phyloP scores from a whole-genome alignment of 1,284 basidiomycete species.

The Heimioporus punctisporus region DNA sequence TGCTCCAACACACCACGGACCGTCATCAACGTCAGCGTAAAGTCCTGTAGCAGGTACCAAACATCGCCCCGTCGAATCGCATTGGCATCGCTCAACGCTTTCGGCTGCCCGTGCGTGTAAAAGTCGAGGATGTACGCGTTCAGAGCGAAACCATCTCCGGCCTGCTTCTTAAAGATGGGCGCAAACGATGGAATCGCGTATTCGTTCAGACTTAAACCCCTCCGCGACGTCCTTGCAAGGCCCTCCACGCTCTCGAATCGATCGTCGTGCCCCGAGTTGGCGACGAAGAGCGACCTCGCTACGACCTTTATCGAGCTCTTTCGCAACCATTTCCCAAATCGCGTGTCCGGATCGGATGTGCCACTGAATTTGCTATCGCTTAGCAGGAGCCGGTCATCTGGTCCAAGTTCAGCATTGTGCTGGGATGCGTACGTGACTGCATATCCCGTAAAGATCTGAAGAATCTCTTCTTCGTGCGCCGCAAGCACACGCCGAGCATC shows the following conservation, averaged over 20 bases:
- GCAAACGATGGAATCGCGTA: constrained; percentile 60
- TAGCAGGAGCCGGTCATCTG: constrained; percentile 49
- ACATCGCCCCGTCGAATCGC: constrained; percentile 59
- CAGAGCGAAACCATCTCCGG: constrained; percentile 32
- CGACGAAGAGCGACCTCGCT: constrained; percentile 59
- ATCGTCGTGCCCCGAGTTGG: constrained; percentile 65
- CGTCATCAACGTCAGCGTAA: constrained; percentile 50
- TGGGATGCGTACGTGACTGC: constrained; percentile 49
- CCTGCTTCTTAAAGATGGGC: constrained; percentile 33
- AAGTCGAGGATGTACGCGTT: constrained; percentile 73
- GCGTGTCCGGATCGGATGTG: not conserved
- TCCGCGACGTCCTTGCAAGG: constrained; percentile 50
- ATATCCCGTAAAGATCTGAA: constrained; percentile 55
- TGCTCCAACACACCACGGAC: constrained; percentile 48
- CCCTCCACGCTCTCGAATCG: constrained; percentile 50
- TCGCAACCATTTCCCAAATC: constrained; percentile 37
- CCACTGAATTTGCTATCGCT: constrained; percentile 35
- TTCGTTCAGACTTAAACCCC: constrained; percentile 55
- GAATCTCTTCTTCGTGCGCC: constrained; percentile 51
- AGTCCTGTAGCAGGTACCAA: constrained; percentile 65
- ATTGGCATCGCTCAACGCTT: constrained; percentile 51
- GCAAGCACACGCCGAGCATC: constrained; percentile 42
- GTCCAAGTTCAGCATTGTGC: constrained; percentile 37
- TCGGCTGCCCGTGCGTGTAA: constrained; percentile 61
- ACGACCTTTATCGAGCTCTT: constrained; percentile 38